Evolutionary conservation across 345 rosid genomes (phyloP), one percentile per base, ranked within the genome.

Genomic region (Populus simonii): DNA sequence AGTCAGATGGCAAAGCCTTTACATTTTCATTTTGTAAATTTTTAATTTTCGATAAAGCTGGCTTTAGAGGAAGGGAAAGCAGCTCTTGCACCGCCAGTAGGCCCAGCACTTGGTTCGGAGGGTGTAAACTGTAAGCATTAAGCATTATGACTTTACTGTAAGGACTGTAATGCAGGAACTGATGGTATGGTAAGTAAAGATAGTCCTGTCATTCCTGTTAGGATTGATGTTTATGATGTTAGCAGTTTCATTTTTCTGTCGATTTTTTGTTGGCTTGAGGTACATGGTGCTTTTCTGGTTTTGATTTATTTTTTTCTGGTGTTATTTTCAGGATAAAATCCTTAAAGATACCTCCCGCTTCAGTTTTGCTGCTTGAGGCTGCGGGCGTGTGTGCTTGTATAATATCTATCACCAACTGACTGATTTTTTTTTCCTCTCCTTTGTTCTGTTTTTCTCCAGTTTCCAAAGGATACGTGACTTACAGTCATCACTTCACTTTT

Each of bases 1-100:
- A 95, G 76, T 89, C 94, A 23, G 92, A 91, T 43, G 94, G 91
- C 17, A 93, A 90, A 85, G 59, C 97, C 76, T 78, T 49, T 13
- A 7, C 29, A 22, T 22, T 35, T 3, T 49, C n/a, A 71, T 35
- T n/a, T 2, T 35, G 5, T 22, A 16, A 45, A 51, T 49, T 71
- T 4, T 25, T 13, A 8, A n/a, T 38, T 39, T 13, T 70, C 5
- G 80, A 88, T 92, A 71, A 93, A 96, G 84, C 79, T 93, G 79
- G 98, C 96, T 70, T 87, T 93, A 1, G 98, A 96, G 86, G 99
- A 94, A 0, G 99, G 99, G 51, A 95, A 95, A 84, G 97, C 99
- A 27, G 93, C 97, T 27, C 96, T 97, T 25, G 99, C 94, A 9
- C 95, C 93, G 4, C 99, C 99, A 0, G 98, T 93, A 7, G 96